These are phyloP conservation scores for Rosa multiflora DNA, from an alignment of 306 rosid species.

Conservation along the genomic window DNA sequence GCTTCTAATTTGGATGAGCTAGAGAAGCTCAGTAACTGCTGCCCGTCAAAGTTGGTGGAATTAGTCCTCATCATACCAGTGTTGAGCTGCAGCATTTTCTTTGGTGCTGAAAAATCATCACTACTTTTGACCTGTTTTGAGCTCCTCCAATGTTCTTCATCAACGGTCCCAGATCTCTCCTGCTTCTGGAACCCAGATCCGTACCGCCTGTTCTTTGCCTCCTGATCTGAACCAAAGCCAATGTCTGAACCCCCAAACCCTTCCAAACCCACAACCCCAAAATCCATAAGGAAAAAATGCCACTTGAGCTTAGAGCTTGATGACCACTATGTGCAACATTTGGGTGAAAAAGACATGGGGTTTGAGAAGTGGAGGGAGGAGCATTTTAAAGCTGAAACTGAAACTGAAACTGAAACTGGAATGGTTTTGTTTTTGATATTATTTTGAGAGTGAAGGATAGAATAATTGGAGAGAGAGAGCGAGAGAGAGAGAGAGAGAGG, in stretches of 20 bases:
- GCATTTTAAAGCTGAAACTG: constrained; percentile 38
- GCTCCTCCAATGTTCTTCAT: constrained; percentile 48
- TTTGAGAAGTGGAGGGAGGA: constrained; percentile 28
- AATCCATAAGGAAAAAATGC: constrained; percentile 56
- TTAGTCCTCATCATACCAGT: constrained; percentile 55
- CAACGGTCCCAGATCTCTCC: constrained; percentile 55
- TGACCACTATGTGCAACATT: constrained; percentile 28
- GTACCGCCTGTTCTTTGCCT: constrained; percentile 56
- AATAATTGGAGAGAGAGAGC: constrained; percentile 70
- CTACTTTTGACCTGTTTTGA: constrained; percentile 47
- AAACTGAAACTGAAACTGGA: constrained; percentile 41
- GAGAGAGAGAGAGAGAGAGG: constrained; percentile 18
- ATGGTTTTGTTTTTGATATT: constrained; percentile 52
- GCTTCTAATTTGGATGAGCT: constrained; percentile 58
- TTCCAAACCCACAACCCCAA: constrained; percentile 68
- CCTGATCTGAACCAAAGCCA: constrained; percentile 71
- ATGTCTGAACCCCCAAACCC: constrained; percentile 63
- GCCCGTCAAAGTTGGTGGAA: constrained; percentile 40
- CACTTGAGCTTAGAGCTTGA: constrained; percentile 7
- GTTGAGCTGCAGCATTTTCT: constrained; percentile 45
- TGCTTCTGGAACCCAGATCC: constrained; percentile 72
- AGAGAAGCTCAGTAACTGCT: constrained; percentile 81
- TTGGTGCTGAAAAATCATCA: constrained; percentile 44
- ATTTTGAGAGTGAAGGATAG: constrained; percentile 38
- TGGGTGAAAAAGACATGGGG: constrained; percentile 25